Evolutionary conservation across 345 rosid genomes (phyloP).

Genomic region (Pelargonium nanum): DNA sequence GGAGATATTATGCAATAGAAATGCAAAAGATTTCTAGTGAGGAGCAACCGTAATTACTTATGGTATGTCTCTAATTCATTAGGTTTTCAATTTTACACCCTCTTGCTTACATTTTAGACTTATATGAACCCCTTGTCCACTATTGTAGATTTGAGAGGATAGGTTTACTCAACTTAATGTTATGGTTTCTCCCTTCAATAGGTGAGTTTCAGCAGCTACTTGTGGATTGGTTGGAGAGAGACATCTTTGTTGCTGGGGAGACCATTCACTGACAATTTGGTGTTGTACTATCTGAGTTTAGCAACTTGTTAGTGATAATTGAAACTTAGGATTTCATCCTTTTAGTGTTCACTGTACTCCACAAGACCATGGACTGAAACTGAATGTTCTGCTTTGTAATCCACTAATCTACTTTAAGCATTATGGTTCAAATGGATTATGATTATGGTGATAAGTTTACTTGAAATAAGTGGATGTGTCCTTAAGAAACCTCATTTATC

Average conservation of each 20-base stretch:
- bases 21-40: conserved; percentile 28
- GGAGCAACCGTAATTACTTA: conserved; percentile 33
- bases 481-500: no score
- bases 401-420: neutral
- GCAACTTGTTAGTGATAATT: conserved; percentile 9
- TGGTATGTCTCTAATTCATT: conserved; percentile 53
- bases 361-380: no score
- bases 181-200: conserved; percentile 39
- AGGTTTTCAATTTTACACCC: conserved; percentile 15
- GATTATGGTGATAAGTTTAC: no score
- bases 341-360: neutral
- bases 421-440: no score
- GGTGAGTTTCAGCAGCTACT: conserved; percentile 42
- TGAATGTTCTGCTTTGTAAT: neutral
- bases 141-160: conserved; percentile 13
- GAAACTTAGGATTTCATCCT: conserved; percentile 8
- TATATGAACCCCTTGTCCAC: conserved; percentile 7
- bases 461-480: no score
- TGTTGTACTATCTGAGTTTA: conserved; percentile 18
- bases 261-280: conserved; percentile 6
- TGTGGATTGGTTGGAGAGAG: conserved; percentile 30
- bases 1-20: conserved; percentile 49
- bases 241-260: conserved; percentile 1
- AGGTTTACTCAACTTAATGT: conserved; percentile 22
- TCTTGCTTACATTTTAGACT: conserved; percentile 13